Base-by-base conservation (phyloP, 2,329 filamentous ascomycete species). In the Botrytis porri region DNA sequence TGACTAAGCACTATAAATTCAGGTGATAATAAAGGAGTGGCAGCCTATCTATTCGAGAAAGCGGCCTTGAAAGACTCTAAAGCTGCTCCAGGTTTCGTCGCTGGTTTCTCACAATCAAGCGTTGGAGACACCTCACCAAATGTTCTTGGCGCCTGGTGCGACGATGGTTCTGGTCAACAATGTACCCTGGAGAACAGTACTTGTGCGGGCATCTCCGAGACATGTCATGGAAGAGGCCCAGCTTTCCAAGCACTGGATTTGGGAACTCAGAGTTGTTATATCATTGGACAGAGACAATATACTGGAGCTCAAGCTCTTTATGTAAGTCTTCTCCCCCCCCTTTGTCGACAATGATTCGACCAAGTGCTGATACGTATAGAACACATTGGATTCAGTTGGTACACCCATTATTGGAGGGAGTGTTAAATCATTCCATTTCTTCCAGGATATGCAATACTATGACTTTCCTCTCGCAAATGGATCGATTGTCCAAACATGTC, bases 41-140 rank as follows among this genome's bases (percentile, higher is more conserved):
- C 94, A 1, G 92, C 94, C 0, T 93, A 92, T 79, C 84, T 97
- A 18, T 91, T 97, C 71, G 95, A 98, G 80, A 86, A 91, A 76
- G 89, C 88, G 61, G 86, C 91, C 72, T 80, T 83, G 5, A 83
- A 81, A n/a, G 85, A 88, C 51, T 78, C 84, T 1, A 85, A 83
- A 22, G 89, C 90, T n/a, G 86, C 88, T 0, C 84, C 88, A 3
- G 88, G 87, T 18, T 97, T 97, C 77, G 92, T 98, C 1, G 94
- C 94, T 10, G 95, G 93, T 18, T 98, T 98, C 82, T 96, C 93
- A 4, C 95, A 98, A 81, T 89, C 94, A 18, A 97, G 92, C 76
- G 94, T 97, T 14, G 95, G 94, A 48, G 95, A 98, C 79, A 97
- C 94, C 0, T 92, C 92, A 0, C 95, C 95, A 2, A 98, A 97